Evolutionary conservation across 2,329 filamentous ascomycete species (phyloP), one percentile per base, ranked within the genome.

Genomic region (Huntiella decipiens): DNA sequence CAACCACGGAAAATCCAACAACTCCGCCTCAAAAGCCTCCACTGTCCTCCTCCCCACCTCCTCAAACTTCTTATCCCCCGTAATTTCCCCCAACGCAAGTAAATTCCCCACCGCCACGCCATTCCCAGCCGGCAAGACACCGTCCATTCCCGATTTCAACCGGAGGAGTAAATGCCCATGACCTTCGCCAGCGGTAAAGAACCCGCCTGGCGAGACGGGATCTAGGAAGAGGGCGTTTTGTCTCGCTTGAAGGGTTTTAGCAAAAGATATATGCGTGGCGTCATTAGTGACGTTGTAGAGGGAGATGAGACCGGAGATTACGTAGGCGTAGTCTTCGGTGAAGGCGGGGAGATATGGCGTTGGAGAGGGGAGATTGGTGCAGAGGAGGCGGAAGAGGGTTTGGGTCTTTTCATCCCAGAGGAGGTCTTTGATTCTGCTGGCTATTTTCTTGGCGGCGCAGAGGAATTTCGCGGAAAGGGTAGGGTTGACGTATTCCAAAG

Each of bases 71-170:
- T 46, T 46, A 7, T 37, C 39, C n/a, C 13, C 39, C 0, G 93
- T 66, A 1, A 93, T 59, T 4, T 71, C 70, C 10, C 75, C 75
- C 3, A 96, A 72, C 1, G 84, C 77, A 62, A 91, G 82, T n/a
- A 96, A 66, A 57, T 96, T 96, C 12, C 74, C 71, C 0, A 84
- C 82, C n/a, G 82, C 81, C 4, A 88, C 73, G 35, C 84, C 85
- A 57, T 98, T 98, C 44, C 83, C 81, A 0, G 85, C 91, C 1
- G 91, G 91, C 50, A 91, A 80, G 1, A 85, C 79, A 4, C 84
- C 84, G 60, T 98, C 91, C 72, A 95, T 95, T 52, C 86, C 91
- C 51, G 92, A 85, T 62, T 98, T 98, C 43, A 95, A 72, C 17
- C 88, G 79, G 50, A 96, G 73, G 49, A 95, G 79, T 22, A 80